Base-by-base conservation (phyloP, 176 grass and related monocot species). In the Musa schizocarpa region DNA sequence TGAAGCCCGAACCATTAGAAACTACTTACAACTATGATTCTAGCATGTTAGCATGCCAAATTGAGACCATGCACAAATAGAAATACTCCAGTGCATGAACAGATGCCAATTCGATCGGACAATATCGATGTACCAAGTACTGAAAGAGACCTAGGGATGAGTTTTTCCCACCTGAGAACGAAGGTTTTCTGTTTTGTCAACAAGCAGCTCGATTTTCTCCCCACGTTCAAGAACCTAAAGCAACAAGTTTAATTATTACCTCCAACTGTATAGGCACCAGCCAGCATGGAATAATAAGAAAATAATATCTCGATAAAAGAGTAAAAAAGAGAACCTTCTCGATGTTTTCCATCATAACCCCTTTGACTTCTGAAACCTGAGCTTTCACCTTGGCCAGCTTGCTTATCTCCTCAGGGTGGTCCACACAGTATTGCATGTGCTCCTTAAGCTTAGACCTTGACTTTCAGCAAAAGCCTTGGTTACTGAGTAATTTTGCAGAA, bases 291-390 rank as follows among this genome's bases (percentile, higher is more conserved):
- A 25, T 2, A 67, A 67, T 16, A 34, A 16, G 11, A 29, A 29
- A 14, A 14, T 27, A 12, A 43, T 43, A 43, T 43, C 4, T 43
- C 34, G 0, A 43, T 43, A 67, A 29, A 3, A 12, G 11, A 67
- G 10, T 29, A 34, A 43, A 16, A 14, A 13, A 8, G 11, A 67
- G 26, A 63, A 67, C 64, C 64, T 34, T 67, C 11, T 17, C 64
- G 7, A 67, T 67, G 64, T 34, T 67, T 67, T 67, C 64, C 64
- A 43, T 67, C 64, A 67, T 67, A 16, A 67, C 25, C 29, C 64
- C 64, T 67, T 67, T 67, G 24, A 67, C 64, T 27, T 67, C 64
- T 67, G 64, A 67, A 67, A 67, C 64, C 29, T 67, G 64, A 67
- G 64, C 64, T 67, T 67, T 67, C 64, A 67, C 25, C 64, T 34